Evolutionary conservation across 495 filamentous ascomycete species (phyloP).

Genomic region (Aspergillus saccharolyticus): DNA sequence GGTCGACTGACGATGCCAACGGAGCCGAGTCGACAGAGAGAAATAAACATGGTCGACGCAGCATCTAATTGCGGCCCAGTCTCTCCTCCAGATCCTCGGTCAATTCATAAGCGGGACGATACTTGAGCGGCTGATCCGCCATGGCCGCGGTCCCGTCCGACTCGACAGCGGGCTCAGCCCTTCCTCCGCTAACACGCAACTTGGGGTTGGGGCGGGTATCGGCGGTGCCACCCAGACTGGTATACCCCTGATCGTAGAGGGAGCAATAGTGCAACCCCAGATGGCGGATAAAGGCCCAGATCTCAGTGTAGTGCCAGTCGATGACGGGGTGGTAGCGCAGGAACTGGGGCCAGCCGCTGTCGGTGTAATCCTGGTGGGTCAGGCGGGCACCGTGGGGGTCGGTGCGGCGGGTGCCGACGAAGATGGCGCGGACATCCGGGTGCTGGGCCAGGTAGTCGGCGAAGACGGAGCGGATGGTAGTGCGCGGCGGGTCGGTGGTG

Average conservation of each 20-base stretch:
- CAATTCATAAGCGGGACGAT: constrained; percentile 82
- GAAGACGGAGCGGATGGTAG: constrained; percentile 61
- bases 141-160: constrained; percentile 8
- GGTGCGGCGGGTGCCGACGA: constrained; percentile 86
- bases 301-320: constrained; percentile 95
- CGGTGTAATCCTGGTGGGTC: constrained; percentile 77
- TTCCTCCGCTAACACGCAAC: constrained; percentile 47
- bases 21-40: not conserved
- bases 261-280: constrained; percentile 73
- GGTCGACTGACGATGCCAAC: not conserved
- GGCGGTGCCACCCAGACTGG: constrained; percentile 78
- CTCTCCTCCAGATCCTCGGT: constrained; percentile 80
- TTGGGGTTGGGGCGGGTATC: constrained; percentile 89
- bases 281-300: constrained; percentile 87
- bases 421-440: constrained; percentile 67
- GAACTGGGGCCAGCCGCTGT: constrained; percentile 85
- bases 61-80: constrained; percentile 62
- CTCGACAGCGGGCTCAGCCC: constrained; percentile 1
- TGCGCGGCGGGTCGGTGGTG: constrained; percentile 48
- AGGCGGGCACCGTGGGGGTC: constrained; percentile 82
- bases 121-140: constrained; percentile 36
- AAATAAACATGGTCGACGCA: too few species aligned
- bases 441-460: constrained; percentile 64
- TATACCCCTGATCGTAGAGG: constrained; percentile 82
- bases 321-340: constrained; percentile 93